phyloP scores from a whole-genome alignment of 2,329 filamentous ascomycete species.

The Lasiodiplodia citricola region DNA sequence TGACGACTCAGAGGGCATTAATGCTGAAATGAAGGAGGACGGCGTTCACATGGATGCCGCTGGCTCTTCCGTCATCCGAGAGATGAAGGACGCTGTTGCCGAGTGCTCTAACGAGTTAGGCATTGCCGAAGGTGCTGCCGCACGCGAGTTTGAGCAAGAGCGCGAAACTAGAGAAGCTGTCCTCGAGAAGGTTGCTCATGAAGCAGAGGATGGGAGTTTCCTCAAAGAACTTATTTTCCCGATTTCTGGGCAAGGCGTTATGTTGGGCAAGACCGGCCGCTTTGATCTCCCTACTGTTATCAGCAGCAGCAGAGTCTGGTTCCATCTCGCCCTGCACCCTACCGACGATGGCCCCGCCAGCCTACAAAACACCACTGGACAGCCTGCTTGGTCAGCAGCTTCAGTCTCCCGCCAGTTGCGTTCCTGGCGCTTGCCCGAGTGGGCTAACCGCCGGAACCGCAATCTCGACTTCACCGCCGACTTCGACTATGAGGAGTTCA shows the following conservation, averaged over 20 bases:
- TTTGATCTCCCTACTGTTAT: conserved; percentile 78
- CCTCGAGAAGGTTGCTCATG: conserved; percentile 84
- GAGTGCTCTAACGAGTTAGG: conserved; percentile 81
- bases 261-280: conserved; percentile 76
- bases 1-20: conserved; percentile 91
- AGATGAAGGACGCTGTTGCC: conserved; percentile 82
- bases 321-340: conserved; percentile 88
- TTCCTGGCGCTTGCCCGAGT: conserved; percentile 91
- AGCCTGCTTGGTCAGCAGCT: conserved; percentile 91
- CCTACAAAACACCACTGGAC: conserved; percentile 73
- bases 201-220: conserved; percentile 81
- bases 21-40: conserved; percentile 95
- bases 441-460: conserved; percentile 92
- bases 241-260: conserved; percentile 75
- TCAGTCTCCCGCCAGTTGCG: conserved; percentile 91
- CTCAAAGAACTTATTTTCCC: conserved; percentile 83
- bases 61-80: conserved; percentile 81
- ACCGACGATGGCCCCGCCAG: conserved; percentile 82
- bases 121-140: conserved; percentile 69
- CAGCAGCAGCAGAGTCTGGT: conserved; percentile 89
- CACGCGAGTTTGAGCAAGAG: conserved; percentile 76
- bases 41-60: conserved; percentile 77
- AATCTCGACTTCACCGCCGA: conserved; percentile 95
- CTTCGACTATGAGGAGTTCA: conserved; percentile 93
- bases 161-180: conserved; percentile 82